phyloP scores from a whole-genome alignment of 495 filamentous ascomycete genomes.

The Amphirosellinia nigrospora region DNA sequence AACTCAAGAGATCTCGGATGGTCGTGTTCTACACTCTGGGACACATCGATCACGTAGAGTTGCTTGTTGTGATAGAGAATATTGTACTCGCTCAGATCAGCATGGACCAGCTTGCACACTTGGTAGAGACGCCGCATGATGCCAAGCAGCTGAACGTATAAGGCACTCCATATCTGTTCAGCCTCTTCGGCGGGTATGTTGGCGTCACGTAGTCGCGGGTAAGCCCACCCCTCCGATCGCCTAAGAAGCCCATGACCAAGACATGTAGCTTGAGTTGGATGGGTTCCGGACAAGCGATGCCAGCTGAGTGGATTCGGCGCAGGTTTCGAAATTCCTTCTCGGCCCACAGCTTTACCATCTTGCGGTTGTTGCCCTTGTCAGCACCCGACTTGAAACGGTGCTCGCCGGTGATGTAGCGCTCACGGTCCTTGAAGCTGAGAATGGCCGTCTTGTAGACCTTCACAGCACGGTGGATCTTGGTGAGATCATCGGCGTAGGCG shows the following conservation, averaged over 20 bases:
- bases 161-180: slow-evolving; percentile 75
- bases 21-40: slow-evolving; percentile 94
- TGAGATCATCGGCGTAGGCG: slow-evolving; percentile 54
- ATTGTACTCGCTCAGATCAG: slow-evolving; percentile 97
- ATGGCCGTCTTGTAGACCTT: slow-evolving; percentile 99
- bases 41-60: slow-evolving; percentile 95
- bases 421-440: slow-evolving; percentile 94
- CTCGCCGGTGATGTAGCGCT: slow-evolving; percentile 92
- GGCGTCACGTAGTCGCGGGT: slow-evolving; percentile 73
- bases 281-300: slow-evolving; percentile 89
- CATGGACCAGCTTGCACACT: slow-evolving; percentile 87
- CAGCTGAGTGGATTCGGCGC: slow-evolving; percentile 77
- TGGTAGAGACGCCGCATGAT: slow-evolving; percentile 94
- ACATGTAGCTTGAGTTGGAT: slow-evolving; percentile 87
- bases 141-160: slow-evolving; percentile 84
- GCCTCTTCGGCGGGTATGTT: slow-evolving; percentile 53
- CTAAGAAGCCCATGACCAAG: slow-evolving; percentile 90
- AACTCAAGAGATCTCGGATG: slow-evolving; percentile 92
- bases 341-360: slow-evolving; percentile 98
- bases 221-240: slow-evolving; percentile 86
- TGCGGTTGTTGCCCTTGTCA: slow-evolving; percentile 88
- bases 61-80: slow-evolving; percentile 84
- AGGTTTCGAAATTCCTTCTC: slow-evolving; percentile 98
- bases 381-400: slow-evolving; percentile 77
- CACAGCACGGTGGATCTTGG: slow-evolving; percentile 69